Evolutionary conservation across 164 flowering plant genomes (phyloP).

Genomic region (Brasenia schreberi): DNA sequence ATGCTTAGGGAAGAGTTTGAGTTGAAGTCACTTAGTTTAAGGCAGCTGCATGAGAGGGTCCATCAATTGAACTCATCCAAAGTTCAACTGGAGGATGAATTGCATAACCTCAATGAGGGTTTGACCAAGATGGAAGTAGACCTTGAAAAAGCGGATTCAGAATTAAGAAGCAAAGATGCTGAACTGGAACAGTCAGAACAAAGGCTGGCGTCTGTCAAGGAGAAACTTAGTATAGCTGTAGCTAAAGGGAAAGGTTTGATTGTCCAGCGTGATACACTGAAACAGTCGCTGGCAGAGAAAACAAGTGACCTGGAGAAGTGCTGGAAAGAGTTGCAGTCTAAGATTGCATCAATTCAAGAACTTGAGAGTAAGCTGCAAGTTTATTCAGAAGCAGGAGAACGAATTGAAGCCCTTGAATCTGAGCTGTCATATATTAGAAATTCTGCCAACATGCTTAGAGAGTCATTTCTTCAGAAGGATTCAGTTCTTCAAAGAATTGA

Average conservation of each 20-base stretch:
- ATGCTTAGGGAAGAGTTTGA: slow-evolving; percentile 24
- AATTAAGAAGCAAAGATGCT: slow-evolving; percentile 37
- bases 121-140: slow-evolving; percentile 36
- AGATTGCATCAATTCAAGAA: slow-evolving; percentile 49
- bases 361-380: slow-evolving; percentile 55
- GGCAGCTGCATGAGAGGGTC: slow-evolving; percentile 33
- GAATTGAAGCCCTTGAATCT: slow-evolving; percentile 95
- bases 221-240: slow-evolving; percentile 94
- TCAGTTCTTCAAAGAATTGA: slow-evolving; percentile 91
- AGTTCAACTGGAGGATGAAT: slow-evolving; percentile 44
- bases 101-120: slow-evolving; percentile 35
- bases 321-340: slow-evolving; percentile 60
- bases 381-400: slow-evolving; percentile 90
- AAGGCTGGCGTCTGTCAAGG: slow-evolving; percentile 72
- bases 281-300: slow-evolving; percentile 65
- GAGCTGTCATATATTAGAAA: slow-evolving; percentile 95
- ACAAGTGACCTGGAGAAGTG: slow-evolving; percentile 63
- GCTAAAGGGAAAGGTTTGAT: slow-evolving; percentile 91
- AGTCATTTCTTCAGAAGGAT: slow-evolving; percentile 89
- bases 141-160: slow-evolving; percentile 22
- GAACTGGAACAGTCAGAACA: slow-evolving; percentile 92
- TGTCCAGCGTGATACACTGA: slow-evolving; percentile 78
- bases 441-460: slow-evolving; percentile 89
- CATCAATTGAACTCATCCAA: slow-evolving; percentile 26
- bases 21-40: slow-evolving; percentile 23